Base-by-base conservation (phyloP, 106 monocot species). In the Dendrobium chrysotoxum region DNA sequence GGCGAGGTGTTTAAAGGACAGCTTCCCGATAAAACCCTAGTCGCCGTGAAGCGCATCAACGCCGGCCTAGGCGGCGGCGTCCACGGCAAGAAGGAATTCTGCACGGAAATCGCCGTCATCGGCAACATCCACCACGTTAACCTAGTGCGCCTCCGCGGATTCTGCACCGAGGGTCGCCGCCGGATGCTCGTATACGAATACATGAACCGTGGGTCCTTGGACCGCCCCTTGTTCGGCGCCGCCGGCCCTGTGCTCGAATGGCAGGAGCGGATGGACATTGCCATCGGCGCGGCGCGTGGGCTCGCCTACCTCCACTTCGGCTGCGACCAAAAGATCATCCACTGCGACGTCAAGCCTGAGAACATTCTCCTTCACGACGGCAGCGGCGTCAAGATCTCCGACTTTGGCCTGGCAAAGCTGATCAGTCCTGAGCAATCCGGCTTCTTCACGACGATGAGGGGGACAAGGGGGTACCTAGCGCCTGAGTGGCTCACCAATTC, bases 321-420 rank as follows among this genome's bases (percentile, higher is more conserved):
- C 40, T 93, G 93, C 81, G 82, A 91, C 50, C 87, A 86, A 53
- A 89, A 82, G 82, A 89, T 96, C 81, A 72, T 96, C 72, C 95
- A 96, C 85, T 96, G 95, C 81, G 95, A 96, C 76, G 83, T 96
- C 5, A 96, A 96, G 83, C 95, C 95, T 53, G 95, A 96, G 86
- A 96, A 96, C 86, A 96, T 96, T 21, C 84, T 96, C 31, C 88
- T 96, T 46, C 81, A 84, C 70, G 93, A 91, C 71, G 78, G 81
- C 39, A 81, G 85, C 0, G 75, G 76, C 28, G 91, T 91, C 21
- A 96, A 93, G 86, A 93, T 96, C 72, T 70, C 93, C 31, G 95
- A 96, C 82, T 96, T 96, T 80, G 95, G 95, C 16, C 82, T 96
- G n/a, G 87, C 95, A 26, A 96, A 96, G 84, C 87, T 96, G 65